Evolutionary conservation across 1,284 basidiomycete species (phyloP), one percentile per base, ranked within the genome.

Genomic region (Rhodofomes roseus): DNA sequence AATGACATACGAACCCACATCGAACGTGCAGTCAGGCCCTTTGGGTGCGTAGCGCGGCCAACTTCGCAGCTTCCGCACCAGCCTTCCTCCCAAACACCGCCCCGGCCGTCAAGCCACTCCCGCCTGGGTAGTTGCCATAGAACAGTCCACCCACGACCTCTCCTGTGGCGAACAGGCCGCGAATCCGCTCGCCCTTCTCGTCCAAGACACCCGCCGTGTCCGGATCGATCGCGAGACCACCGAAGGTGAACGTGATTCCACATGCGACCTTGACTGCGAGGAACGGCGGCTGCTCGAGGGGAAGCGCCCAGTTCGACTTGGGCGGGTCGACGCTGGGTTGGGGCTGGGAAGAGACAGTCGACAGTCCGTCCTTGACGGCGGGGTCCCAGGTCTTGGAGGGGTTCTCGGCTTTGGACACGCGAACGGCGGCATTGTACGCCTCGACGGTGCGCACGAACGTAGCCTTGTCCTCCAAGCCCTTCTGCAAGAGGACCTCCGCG

Each of bases 241-340:
- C 86, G 71, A 87, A 89, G 2, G 85, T 89, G 73, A 88, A 89
- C 1, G 87, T 88, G 59, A 88, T 81, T 1, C 86, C 86, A 70
- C 86, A 88, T 0, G 82, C 74, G 2, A 89, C 82, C 66, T 85
- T 86, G 31, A 88, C 82, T 1, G 86, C 86, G 65, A 87, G 74
- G 66, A 85, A 85, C 0, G 84, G 85, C 9, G 74, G 68, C 51
- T 77, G 63, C 46, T 81, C 77, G 40, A 89, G 69, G 1, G 80
- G 66, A 61, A 84, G 70, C 1, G 86, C 86, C 86, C 86, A 88
- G 64, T 88, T 87, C 0, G 83, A 82, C 69, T 77, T 80, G 9
- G 79, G 72, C 9, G 73, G 62, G 1, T 63, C 54, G 29, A 81
- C 63, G 7, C 69, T 68, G 23, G 67, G 69, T 16, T 70, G 58